phyloP scores from a whole-genome alignment of 805 yeast genomes.

The Kockiozyma suomiensis region DNA sequence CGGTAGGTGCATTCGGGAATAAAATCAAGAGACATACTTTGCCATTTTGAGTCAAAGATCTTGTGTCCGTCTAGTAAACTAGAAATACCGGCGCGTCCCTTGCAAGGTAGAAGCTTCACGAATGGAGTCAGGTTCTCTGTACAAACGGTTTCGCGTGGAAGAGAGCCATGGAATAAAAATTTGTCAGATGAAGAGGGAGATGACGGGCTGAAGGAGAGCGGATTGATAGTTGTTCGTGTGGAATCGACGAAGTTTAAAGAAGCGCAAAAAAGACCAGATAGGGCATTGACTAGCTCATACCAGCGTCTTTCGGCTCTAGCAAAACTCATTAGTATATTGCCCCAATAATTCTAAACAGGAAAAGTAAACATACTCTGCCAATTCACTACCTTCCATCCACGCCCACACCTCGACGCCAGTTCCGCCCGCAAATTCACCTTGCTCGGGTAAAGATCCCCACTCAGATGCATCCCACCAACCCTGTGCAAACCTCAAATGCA shows the following conservation, averaged over 20 bases:
- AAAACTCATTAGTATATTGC: too few relatives aligned
- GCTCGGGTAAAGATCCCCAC: conserved; percentile 80
- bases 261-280: conserved; percentile 94
- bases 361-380: conserved; percentile 44
- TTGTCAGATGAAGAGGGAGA: conserved; percentile 14
- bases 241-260: conserved; percentile 86
- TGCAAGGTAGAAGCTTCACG: conserved; percentile 83
- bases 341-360: too few relatives aligned
- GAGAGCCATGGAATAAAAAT: conserved; percentile 66
- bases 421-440: conserved; percentile 81
- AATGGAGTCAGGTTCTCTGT: conserved; percentile 97
- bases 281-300: conserved; percentile 68
- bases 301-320: conserved; percentile 52
- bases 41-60: conserved; percentile 91
- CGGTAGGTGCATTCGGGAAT: conserved; percentile 52
- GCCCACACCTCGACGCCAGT: conserved; percentile 96
- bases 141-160: conserved; percentile 94
- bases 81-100: conserved; percentile 86
- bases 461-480: conserved; percentile 92
- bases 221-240: conserved; percentile 67
- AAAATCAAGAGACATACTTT: conserved; percentile 85
- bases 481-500: conserved; percentile 84
- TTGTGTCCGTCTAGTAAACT: conserved; percentile 73
- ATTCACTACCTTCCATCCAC: conserved; percentile 62
- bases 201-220: conserved; percentile 42